A percentile compares a stretch with the other conserved stretches of the same genome.
Conservation (phyloP, 306 rosid genomes). For the Acmispon strigosus region DNA sequence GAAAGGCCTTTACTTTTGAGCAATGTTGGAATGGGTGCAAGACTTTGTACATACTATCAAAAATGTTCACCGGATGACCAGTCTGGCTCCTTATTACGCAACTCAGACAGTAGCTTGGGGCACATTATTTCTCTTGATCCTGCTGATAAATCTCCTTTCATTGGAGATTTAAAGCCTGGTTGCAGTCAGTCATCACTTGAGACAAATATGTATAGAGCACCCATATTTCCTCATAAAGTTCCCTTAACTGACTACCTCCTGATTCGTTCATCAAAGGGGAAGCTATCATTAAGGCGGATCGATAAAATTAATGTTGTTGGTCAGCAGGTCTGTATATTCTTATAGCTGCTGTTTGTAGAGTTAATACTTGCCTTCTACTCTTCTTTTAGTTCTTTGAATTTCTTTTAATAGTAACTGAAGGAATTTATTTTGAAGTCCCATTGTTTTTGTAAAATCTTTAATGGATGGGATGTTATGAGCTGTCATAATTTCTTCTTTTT, state of each 20-base stretch:
- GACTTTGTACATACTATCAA: slow-evolving; percentile 91
- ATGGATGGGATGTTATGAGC: neutral
- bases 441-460: neutral
- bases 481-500: neutral
- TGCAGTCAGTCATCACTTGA: slow-evolving; percentile 80
- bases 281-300: slow-evolving; percentile 79
- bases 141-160: slow-evolving; percentile 94
- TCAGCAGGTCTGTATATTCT: slow-evolving; percentile 70
- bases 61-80: slow-evolving; percentile 83
- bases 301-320: slow-evolving; percentile 81
- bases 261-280: slow-evolving; percentile 95
- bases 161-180: slow-evolving; percentile 87
- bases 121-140: slow-evolving; percentile 77
- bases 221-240: slow-evolving; percentile 86
- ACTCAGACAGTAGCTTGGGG: slow-evolving; percentile 58
- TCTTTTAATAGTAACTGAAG: neutral
- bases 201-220: slow-evolving; percentile 97
- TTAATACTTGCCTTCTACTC: slow-evolving; percentile 3
- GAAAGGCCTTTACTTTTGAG: slow-evolving; percentile 94
- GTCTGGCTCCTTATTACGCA: slow-evolving; percentile 68
- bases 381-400: neutral
- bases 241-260: slow-evolving; percentile 77
- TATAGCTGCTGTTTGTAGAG: neutral
- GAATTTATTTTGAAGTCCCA: neutral
- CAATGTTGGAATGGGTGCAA: slow-evolving; percentile 94